Conservation (phyloP, 2,329 filamentous ascomycete species). For the Sphaerostilbella broomeana region DNA sequence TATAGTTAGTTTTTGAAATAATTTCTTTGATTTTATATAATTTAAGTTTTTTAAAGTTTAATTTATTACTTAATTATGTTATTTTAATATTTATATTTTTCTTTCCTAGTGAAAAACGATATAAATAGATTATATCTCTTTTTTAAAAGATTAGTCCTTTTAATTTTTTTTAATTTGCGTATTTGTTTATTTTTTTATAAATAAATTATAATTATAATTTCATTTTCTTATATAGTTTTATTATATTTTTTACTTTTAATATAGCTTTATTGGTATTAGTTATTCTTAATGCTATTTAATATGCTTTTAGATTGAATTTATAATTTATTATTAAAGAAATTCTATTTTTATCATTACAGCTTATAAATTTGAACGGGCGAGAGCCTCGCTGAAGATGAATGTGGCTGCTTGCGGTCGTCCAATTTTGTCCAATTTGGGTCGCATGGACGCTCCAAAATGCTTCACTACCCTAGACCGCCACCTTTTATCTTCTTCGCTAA, state of each 20-base stretch:
- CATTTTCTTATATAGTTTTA: slow-evolving; percentile 4
- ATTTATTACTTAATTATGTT: not conserved
- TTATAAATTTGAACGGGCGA: too few species aligned
- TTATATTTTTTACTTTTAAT: not conserved
- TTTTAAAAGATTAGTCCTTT: slow-evolving; percentile 9
- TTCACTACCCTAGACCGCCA: too few species aligned
- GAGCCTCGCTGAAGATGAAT: too few species aligned
- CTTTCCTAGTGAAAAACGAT: not conserved
- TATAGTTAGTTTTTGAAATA: too few species aligned
- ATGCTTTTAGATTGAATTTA: not conserved
- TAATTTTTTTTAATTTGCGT: slow-evolving; percentile 3
- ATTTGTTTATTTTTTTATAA: slow-evolving; percentile 1
- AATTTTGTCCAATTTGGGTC: too few species aligned
- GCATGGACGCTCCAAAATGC: too few species aligned
- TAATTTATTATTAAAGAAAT: not conserved
- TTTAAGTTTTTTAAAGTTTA: not conserved
- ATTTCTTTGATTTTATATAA: too few species aligned
- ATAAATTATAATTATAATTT: not conserved
- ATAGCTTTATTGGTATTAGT: not conserved
- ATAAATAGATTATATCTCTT: slow-evolving; percentile 12
- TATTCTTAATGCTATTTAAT: not conserved
- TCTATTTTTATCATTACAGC: too few species aligned
- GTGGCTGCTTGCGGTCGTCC: too few species aligned
- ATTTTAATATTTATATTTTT: slow-evolving; percentile 6
- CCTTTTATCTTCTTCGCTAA: too few species aligned